Evolutionary conservation across 495 filamentous ascomycete species (phyloP).

Genomic region (Penicillium pancosmium): DNA sequence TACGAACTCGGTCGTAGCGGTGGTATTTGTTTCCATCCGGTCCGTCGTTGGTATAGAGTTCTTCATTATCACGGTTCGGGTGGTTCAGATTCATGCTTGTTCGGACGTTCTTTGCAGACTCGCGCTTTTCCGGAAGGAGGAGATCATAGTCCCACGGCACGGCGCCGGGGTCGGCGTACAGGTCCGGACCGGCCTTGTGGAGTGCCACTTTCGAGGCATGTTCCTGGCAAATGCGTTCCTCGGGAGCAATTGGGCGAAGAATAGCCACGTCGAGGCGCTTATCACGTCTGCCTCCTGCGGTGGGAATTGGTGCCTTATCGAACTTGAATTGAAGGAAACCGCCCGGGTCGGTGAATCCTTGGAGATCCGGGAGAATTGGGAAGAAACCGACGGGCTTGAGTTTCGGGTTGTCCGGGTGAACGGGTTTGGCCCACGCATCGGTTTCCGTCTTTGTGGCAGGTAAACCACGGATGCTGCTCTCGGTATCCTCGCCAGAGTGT

Average conservation of each 20-base stretch:
- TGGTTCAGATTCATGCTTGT: slow-evolving; percentile 73
- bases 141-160: slow-evolving; percentile 77
- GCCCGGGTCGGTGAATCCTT: slow-evolving; percentile 83
- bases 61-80: slow-evolving; percentile 65
- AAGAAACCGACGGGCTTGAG: slow-evolving; percentile 77
- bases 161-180: slow-evolving; percentile 61
- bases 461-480: slow-evolving; percentile 55
- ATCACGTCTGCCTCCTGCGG: slow-evolving; percentile 65
- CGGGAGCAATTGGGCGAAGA: slow-evolving; percentile 65
- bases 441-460: slow-evolving; percentile 57
- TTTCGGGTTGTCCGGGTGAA: slow-evolving; percentile 81
- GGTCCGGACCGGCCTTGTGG: slow-evolving; percentile 62
- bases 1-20: slow-evolving; percentile 74
- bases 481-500: slow-evolving; percentile 55
- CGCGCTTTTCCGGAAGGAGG: slow-evolving; percentile 65
- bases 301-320: slow-evolving; percentile 71
- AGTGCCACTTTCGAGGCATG: slow-evolving; percentile 57
- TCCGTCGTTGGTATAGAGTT: slow-evolving; percentile 63
- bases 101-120: slow-evolving; percentile 63
- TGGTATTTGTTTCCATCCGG: slow-evolving; percentile 56
- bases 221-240: slow-evolving; percentile 47
- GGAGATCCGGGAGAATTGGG: slow-evolving; percentile 84
- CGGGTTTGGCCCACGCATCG: slow-evolving; percentile 71
- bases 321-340: slow-evolving; percentile 90
- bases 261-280: slow-evolving; percentile 78